A percentile compares a stretch with the other conserved stretches of the same genome.
phyloP scores from a whole-genome alignment of 2,329 filamentous ascomycete species.

The Hymenoscyphus fructigenus region DNA sequence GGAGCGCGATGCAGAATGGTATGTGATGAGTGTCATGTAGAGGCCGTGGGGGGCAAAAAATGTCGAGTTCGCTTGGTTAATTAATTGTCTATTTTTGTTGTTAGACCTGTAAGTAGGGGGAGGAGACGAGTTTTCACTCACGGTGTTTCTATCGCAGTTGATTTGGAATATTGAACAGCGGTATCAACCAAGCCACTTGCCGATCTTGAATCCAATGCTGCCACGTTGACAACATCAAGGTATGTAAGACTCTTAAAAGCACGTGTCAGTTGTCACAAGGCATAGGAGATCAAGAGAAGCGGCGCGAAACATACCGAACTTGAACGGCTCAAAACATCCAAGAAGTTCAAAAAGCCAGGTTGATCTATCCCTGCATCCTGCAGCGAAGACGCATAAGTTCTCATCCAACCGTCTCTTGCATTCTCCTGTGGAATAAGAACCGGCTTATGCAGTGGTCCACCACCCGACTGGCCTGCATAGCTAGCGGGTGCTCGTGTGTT shows the following conservation, averaged over 20 bases:
- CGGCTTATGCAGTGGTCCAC: not conserved
- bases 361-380: conserved; percentile 3
- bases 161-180: not conserved
- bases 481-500: not conserved
- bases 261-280: not conserved
- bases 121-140: not conserved
- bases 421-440: conserved; percentile 6
- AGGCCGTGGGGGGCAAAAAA: not conserved
- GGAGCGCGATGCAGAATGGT: not conserved
- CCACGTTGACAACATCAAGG: conserved; percentile 6
- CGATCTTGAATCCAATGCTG: not conserved
- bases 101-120: not conserved
- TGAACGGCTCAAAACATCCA: not conserved
- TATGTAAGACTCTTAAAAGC: conserved; percentile 2
- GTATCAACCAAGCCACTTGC: not conserved
- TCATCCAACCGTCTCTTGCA: conserved; percentile 6
- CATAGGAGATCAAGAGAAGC: not conserved
- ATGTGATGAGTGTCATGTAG: not conserved
- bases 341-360: conserved; percentile 2
- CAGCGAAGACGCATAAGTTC: conserved; percentile 3
- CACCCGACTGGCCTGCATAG: not conserved
- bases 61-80: not conserved
- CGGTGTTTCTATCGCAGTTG: not conserved
- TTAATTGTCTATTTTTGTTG: not conserved
- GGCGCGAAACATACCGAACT: not conserved